These are phyloP conservation scores for Ogataea paraovalis DNA, from an alignment of 805 yeast species.

Conservation along the genomic window DNA sequence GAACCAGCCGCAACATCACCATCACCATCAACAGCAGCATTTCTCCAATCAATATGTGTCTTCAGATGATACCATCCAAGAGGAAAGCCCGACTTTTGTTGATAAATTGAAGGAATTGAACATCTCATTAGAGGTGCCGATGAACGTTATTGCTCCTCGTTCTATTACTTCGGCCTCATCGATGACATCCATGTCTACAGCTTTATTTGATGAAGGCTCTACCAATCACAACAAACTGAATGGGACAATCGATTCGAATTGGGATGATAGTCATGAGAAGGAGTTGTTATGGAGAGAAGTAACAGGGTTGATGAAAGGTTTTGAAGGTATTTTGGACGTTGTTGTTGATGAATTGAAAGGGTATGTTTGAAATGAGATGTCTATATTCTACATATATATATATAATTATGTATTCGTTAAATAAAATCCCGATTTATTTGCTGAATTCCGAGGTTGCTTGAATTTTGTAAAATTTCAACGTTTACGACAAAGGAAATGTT, in stretches of 20 bases:
- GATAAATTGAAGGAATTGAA: conserved; percentile 1
- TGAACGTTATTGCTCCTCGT: not conserved
- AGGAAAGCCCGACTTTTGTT: not conserved
- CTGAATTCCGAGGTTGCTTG: too few species aligned
- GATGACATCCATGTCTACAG: not conserved
- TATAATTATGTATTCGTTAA: too few species aligned
- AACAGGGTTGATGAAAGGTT: conserved; percentile 25
- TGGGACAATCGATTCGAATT: not conserved
- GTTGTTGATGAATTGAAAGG: conserved; percentile 27
- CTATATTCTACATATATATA: too few species aligned
- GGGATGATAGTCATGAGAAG: not conserved
- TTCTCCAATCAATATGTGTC: not conserved
- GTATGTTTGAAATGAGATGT: not conserved
- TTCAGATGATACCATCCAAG: conserved; percentile 2
- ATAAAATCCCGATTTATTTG: not conserved
- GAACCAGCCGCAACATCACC: not conserved
- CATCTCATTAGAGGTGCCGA: not conserved
- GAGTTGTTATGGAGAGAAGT: conserved; percentile 11
- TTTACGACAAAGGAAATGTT: too few species aligned
- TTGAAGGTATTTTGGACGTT: conserved; percentile 24
- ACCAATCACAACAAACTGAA: not conserved
- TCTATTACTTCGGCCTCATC: not conserved
- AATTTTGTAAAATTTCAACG: too few species aligned
- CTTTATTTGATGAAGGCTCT: not conserved
- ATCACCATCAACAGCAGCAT: not conserved